phyloP scores from a whole-genome alignment of 305 asterid genomes.

The Fraxinus greggii region DNA sequence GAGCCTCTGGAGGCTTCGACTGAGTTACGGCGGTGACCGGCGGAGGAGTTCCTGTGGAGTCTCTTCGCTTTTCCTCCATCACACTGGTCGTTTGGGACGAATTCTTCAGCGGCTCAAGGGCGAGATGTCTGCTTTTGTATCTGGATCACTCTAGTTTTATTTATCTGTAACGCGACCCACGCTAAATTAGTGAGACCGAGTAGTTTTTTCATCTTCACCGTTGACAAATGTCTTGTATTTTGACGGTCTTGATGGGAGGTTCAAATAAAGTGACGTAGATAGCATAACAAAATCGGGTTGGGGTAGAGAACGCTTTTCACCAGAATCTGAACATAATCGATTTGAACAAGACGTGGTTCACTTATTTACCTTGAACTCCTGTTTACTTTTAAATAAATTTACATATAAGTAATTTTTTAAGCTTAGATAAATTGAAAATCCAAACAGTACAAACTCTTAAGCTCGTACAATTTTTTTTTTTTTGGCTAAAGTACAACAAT shows the following conservation, averaged over 20 bases:
- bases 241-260: slow-evolving; percentile 15
- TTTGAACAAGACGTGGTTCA: background rate
- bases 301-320: background rate
- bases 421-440: background rate
- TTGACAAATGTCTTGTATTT: slow-evolving; percentile 1
- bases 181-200: slow-evolving; percentile 2
- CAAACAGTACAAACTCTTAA: background rate
- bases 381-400: background rate
- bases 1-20: slow-evolving; percentile 29
- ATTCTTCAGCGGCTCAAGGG: background rate
- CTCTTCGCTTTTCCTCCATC: slow-evolving; percentile 83
- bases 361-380: background rate
- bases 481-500: background rate
- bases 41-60: slow-evolving; percentile 57
- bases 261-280: background rate
- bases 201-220: slow-evolving; percentile 3
- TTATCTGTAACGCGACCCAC: slow-evolving; percentile 28
- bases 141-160: slow-evolving; percentile 14
- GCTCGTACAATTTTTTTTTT: background rate
- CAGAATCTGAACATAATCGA: background rate
- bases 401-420: background rate
- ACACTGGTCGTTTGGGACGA: background rate
- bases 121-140: slow-evolving; percentile 23
- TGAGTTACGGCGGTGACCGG: slow-evolving; percentile 30
- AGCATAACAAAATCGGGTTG: background rate